Conservation (phyloP, 306 rosid genomes). For the Heteromeles arbutifolia region DNA sequence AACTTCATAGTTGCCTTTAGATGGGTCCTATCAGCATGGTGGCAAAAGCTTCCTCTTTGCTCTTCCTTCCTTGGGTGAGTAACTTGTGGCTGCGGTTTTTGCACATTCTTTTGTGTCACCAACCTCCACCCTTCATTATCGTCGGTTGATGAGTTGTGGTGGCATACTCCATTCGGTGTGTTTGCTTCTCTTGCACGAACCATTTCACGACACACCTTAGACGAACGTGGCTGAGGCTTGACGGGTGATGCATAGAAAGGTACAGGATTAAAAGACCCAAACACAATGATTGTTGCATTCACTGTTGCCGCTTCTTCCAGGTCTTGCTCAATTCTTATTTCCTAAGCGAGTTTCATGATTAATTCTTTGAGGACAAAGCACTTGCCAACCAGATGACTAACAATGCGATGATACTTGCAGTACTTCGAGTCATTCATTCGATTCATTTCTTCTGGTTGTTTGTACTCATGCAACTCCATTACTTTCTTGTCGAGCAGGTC, state of each 20-base stretch:
- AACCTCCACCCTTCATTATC: not conserved
- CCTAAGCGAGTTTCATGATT: not conserved
- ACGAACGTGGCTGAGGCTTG: not conserved
- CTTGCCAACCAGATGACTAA: not conserved
- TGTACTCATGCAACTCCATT: not conserved
- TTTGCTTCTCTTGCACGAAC: no score
- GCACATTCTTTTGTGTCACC: not conserved
- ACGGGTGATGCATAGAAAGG: not conserved
- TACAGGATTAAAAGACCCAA: not conserved
- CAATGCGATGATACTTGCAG: no score
- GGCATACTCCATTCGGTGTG: no score
- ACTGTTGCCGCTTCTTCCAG: rapidly evolving
- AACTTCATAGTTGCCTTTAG: no score
- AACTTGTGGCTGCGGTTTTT: rapidly evolving
- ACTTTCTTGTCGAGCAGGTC: not conserved
- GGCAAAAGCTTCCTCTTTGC: no score
- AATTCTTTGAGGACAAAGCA: not conserved
- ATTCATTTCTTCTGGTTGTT: not conserved
- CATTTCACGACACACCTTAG: not conserved
- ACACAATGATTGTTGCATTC: not conserved
- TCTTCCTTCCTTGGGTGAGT: not conserved
- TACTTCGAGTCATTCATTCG: no score
- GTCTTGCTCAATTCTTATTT: not conserved
- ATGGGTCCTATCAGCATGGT: no score
- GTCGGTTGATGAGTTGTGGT: rapidly evolving